A percentile compares a stretch with the other conserved stretches of the same genome.
phyloP scores from a whole-genome alignment of 2,329 filamentous ascomycete genomes.

The Exophiala sp. region DNA sequence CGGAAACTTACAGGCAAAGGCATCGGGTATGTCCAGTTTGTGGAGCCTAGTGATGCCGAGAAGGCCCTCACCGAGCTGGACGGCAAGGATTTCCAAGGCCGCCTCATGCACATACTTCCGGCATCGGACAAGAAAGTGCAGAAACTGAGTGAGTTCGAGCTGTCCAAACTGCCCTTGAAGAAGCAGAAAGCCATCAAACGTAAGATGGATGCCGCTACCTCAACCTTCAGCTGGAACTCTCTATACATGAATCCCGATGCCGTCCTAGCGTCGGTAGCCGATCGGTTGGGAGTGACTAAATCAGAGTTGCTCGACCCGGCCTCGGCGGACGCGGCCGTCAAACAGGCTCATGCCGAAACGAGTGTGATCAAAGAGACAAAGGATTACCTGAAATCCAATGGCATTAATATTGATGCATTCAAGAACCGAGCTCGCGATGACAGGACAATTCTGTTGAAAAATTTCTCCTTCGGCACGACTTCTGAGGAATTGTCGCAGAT shows the following conservation, averaged over 20 bases:
- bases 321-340: slow-evolving; percentile 86
- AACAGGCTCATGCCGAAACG: slow-evolving; percentile 94
- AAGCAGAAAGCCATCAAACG: slow-evolving; percentile 87
- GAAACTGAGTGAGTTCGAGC: slow-evolving; percentile 76
- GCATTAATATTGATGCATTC: slow-evolving; percentile 88
- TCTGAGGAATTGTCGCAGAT: slow-evolving; percentile 70
- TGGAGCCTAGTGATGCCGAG: slow-evolving; percentile 64
- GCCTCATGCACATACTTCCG: slow-evolving; percentile 83
- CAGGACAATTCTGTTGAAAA: slow-evolving; percentile 84
- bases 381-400: slow-evolving; percentile 78
- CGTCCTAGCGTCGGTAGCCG: slow-evolving; percentile 82
- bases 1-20: slow-evolving; percentile 72
- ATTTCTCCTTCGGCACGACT: slow-evolving; percentile 79
- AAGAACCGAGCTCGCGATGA: slow-evolving; percentile 79
- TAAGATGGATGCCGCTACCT: slow-evolving; percentile 70
- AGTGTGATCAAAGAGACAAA: slow-evolving; percentile 95
- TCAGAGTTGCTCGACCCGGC: slow-evolving; percentile 91
- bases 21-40: slow-evolving; percentile 79
- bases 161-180: slow-evolving; percentile 88
- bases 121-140: slow-evolving; percentile 74
- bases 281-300: slow-evolving; percentile 82
- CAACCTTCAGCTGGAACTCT: slow-evolving; percentile 96
- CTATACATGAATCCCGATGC: slow-evolving; percentile 94
- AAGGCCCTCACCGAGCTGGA: slow-evolving; percentile 74
- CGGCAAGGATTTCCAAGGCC: slow-evolving; percentile 83